Evolutionary conservation across 768 basidiomycete species (phyloP).

Genomic region (Pholiota microspora): DNA sequence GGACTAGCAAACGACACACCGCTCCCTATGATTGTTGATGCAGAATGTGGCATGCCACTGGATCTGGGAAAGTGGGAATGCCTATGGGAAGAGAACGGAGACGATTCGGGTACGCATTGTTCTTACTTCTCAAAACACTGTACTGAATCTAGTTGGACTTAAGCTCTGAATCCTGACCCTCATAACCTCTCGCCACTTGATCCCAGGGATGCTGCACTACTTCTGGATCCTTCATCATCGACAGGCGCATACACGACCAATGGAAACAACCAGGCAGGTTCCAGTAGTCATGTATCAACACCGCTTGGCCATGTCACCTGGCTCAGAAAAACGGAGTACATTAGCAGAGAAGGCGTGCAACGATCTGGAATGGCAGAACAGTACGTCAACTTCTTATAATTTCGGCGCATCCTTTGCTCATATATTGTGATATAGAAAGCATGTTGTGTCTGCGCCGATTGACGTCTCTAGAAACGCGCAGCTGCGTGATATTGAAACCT

Average conservation of each 20-base stretch:
- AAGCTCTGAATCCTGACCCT: conserved; percentile 65
- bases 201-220: conserved; percentile 72
- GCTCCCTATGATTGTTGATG: conserved; percentile 94
- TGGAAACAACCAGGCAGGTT: conserved; percentile 32
- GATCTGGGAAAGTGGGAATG: conserved; percentile 83
- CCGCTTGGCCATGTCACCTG: conserved; percentile 75
- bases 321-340: conserved; percentile 91
- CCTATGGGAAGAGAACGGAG: conserved; percentile 78
- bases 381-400: conserved; percentile 35
- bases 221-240: conserved; percentile 60
- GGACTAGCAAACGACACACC: conserved; percentile 78
- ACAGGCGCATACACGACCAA: conserved; percentile 40
- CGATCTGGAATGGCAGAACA: conserved; percentile 45
- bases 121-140: background rate
- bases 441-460: conserved; percentile 42
- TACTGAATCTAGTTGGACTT: background rate
- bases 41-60: conserved; percentile 95
- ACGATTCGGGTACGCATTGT: conserved; percentile 55
- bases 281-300: conserved; percentile 34
- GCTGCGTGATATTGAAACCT: conserved; percentile 74
- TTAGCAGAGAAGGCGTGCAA: conserved; percentile 58
- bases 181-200: conserved; percentile 59
- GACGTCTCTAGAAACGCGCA: conserved; percentile 78
- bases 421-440: conserved; percentile 39
- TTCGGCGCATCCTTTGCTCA: background rate